Evolutionary conservation across 768 basidiomycete species (phyloP), one percentile per base, ranked within the genome.

Genomic region (Lentinula boryana): DNA sequence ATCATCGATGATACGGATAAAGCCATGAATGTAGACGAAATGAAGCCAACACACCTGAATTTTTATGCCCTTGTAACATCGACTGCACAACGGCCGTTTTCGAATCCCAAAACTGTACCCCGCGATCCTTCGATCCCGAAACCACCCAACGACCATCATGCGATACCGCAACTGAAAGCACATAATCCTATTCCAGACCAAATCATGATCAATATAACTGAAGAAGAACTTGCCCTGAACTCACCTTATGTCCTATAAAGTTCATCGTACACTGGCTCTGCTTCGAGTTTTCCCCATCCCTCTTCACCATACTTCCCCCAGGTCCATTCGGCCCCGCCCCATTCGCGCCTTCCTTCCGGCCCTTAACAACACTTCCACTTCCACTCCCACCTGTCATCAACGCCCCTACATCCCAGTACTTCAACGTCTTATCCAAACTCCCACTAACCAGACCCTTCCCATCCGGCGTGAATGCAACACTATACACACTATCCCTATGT

Each of bases 91-190:
- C 82, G 33, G 80, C 81, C 12, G 81, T 81, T 64, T 83, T 80
- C 56, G 91, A 85, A 69, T 95, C 92, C 88, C 91, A 93, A 70
- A 96, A 94, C 71, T 95, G 93, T 59, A 99, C 95, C 0, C 93
- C 90, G 12, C 97, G 89, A 71, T 99, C 97, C 76, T 98, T 98
- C 4, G 82, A 82, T 1, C 97, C 96, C 10, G 93, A 95, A 10
- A 97, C 95, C 66, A 98, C 89, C 91, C 94, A 84, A 65, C 91
- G 86, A 4, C 92, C 93, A 72, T 98, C 95, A 64, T 93, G 89
- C 50, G 92, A 93, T 52, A 95, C 91, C 15, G 59, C 68, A 0
- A 72, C 69, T 2, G 69, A 71, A 4, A 71, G 64, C 15, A 71
- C 70, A 44, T 71, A 74, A 58, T 73, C 71, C 71, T 74, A 52